Evolutionary conservation across 257 asterid species (phyloP), one percentile per base, ranked within the genome.

Genomic region (Capsicum pubescens): DNA sequence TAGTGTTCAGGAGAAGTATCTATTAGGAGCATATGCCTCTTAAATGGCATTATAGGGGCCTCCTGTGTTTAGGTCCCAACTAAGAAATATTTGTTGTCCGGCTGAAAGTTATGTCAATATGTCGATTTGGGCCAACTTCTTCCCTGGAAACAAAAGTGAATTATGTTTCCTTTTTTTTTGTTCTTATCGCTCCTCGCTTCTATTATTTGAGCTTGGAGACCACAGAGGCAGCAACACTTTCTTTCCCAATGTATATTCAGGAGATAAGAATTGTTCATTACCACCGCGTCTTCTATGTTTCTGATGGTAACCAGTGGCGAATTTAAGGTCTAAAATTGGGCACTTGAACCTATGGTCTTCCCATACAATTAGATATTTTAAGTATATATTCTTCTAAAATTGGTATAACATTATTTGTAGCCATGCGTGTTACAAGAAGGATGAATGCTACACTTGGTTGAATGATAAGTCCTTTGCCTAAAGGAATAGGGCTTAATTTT

Each of bases 71-170:
- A 35, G 72, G 72, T 66, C 72, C 48, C 72, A 32, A 13, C 48
- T 13, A 13, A 66, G 46, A 6, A 7, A 11, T 32, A 35, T 66
- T 6, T 0, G 19, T 66, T 15, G 80, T 17, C n/a, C n/a, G n/a
- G n/a, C n/a, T n/a, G n/a, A n/a, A n/a, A n/a, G n/a, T n/a, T n/a
- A n/a, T 13, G 71, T 60, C 12, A 32, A 67, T n/a, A 11, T 82
- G 63, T 63, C 13, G 11, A 16, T 68, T 68, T 56, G 44, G 81
- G 26, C 10, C 69, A 36, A 83, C 59, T 69, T 59, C 81, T 83
- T 83, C 81, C 68, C 48, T 69, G 52, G 85, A 69, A 83, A 71
- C 81, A 36, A 83, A 83, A 83, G 82, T 68, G 19, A 46, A 56
- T n/a, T 42, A 44, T 9, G 85, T 71, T 83, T 60, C 72, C 64